These are phyloP conservation scores for Falciphora oryzae DNA, from an alignment of 2,329 filamentous ascomycete species.

Conservation along the genomic window DNA sequence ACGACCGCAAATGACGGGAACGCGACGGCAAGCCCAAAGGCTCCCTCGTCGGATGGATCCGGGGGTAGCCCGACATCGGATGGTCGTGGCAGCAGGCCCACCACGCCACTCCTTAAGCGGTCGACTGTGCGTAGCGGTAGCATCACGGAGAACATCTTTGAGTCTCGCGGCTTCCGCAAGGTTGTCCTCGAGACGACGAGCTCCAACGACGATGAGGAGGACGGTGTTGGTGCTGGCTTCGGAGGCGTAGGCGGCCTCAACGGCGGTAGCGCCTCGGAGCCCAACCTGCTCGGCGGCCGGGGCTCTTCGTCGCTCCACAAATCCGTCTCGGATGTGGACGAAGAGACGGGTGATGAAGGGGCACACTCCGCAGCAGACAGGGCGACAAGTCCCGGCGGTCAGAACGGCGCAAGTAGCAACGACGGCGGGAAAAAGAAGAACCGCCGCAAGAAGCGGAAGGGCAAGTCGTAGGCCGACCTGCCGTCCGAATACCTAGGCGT, in stretches of 20 bases:
- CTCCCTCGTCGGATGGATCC: not conserved
- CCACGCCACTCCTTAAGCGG: slow-evolving; percentile 13
- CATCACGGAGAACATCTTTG: slow-evolving; percentile 73
- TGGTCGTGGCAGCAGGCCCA: slow-evolving; percentile 15
- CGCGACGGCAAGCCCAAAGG: not conserved
- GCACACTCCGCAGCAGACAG: not conserved
- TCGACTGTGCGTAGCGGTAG: slow-evolving; percentile 61
- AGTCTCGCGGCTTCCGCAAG: slow-evolving; percentile 68
- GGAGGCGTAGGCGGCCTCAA: slow-evolving; percentile 1
- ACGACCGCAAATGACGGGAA: not conserved
- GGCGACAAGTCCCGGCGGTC: not conserved
- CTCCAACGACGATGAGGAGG: slow-evolving; percentile 28
- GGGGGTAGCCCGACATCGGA: slow-evolving; percentile 12
- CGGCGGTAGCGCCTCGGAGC: slow-evolving; percentile 10
- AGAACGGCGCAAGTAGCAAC: slow-evolving; percentile 25
- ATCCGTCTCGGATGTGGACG: slow-evolving; percentile 10
- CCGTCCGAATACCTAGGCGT: not conserved
- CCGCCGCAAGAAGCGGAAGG: slow-evolving; percentile 32
- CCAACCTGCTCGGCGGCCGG: not conserved
- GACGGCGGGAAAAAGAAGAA: slow-evolving; percentile 30
- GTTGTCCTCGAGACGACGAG: slow-evolving; percentile 52
- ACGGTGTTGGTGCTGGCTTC: slow-evolving; percentile 4
- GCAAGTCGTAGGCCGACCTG: slow-evolving; percentile 20
- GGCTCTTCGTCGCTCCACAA: too few species aligned
- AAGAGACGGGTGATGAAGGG: slow-evolving; percentile 15